These are phyloP conservation scores for Solanum virginianum DNA, from an alignment of 257 asterid genomes.

Conservation along the genomic window DNA sequence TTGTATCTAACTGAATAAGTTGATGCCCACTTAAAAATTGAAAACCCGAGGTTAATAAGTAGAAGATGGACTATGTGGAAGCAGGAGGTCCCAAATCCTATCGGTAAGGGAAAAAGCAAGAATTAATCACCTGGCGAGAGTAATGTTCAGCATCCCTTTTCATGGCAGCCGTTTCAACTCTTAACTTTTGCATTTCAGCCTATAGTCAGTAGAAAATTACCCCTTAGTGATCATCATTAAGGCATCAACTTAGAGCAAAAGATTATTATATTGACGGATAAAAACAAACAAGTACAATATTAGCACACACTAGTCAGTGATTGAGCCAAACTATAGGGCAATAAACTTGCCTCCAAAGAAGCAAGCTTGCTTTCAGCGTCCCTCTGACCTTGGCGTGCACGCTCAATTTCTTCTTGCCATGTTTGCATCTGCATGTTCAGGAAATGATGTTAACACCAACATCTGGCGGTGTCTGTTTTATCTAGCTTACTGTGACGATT, in stretches of 20 bases:
- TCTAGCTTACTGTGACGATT: not conserved
- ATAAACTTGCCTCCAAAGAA: conserved; percentile 78
- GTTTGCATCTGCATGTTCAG: conserved; percentile 67
- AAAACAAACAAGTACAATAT: not conserved
- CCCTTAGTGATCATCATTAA: not conserved
- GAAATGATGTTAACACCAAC: conserved; percentile 14
- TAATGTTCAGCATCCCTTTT: conserved; percentile 99
- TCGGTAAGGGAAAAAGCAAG: not conserved
- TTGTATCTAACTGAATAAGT: not conserved
- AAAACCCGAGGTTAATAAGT: not conserved
- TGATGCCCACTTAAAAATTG: not conserved
- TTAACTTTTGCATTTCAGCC: conserved; percentile 97
- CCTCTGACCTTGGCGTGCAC: conserved; percentile 91
- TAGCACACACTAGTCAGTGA: not conserved
- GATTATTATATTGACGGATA: not conserved
- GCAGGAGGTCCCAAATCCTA: not conserved
- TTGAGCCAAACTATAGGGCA: not conserved
- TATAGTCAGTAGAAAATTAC: conserved; percentile 13
- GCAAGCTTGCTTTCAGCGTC: conserved; percentile 95
- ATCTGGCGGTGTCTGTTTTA: not conserved
- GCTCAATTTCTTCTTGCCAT: conserved; percentile 99
- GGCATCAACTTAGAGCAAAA: not conserved
- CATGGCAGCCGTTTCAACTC: conserved; percentile 98
- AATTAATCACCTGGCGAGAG: conserved; percentile 69
- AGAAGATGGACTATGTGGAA: not conserved